phyloP scores from a whole-genome alignment of 352 stramenopile species.

The Phytopythium boreale region DNA sequence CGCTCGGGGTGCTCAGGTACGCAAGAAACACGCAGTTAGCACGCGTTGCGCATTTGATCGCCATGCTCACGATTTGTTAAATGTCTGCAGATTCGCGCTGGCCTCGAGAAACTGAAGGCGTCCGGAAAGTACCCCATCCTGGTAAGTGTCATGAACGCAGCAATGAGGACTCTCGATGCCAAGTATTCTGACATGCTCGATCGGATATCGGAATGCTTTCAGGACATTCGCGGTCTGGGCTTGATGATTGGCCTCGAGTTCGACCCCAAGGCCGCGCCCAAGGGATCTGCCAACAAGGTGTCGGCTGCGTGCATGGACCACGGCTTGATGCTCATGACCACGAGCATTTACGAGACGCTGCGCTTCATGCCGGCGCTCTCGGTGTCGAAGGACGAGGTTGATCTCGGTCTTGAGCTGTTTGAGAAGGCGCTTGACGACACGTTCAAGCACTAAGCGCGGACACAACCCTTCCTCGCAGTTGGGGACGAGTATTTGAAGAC shows the following conservation, averaged over 20 bases:
- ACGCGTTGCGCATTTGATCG: background rate
- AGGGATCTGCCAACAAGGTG: slow-evolving; percentile 71
- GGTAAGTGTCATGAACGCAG: background rate
- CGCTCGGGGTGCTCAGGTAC: slow-evolving; percentile 51
- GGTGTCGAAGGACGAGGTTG: slow-evolving; percentile 74
- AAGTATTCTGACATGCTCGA: background rate
- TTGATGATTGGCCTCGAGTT: slow-evolving; percentile 94
- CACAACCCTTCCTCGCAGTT: background rate
- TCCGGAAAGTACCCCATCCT: slow-evolving; percentile 73
- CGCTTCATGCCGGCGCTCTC: slow-evolving; percentile 92
- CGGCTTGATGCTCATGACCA: slow-evolving; percentile 91
- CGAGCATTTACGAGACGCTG: slow-evolving; percentile 90
- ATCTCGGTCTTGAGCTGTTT: slow-evolving; percentile 53
- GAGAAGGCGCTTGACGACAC: slow-evolving; percentile 51
- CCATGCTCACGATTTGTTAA: background rate
- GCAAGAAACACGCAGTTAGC: background rate
- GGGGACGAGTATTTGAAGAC: background rate
- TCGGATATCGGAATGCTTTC: background rate
- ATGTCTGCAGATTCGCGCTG: slow-evolving; percentile 38
- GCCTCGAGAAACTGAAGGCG: slow-evolving; percentile 72
- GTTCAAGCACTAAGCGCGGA: slow-evolving; percentile 23
- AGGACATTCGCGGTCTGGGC: slow-evolving; percentile 89
- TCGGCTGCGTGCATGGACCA: slow-evolving; percentile 80
- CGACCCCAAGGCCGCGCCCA: slow-evolving; percentile 39
- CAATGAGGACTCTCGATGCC: background rate